Evolutionary conservation across 176 grass and related monocot genomes (phyloP).

Genomic region (Zoysia japonica): DNA sequence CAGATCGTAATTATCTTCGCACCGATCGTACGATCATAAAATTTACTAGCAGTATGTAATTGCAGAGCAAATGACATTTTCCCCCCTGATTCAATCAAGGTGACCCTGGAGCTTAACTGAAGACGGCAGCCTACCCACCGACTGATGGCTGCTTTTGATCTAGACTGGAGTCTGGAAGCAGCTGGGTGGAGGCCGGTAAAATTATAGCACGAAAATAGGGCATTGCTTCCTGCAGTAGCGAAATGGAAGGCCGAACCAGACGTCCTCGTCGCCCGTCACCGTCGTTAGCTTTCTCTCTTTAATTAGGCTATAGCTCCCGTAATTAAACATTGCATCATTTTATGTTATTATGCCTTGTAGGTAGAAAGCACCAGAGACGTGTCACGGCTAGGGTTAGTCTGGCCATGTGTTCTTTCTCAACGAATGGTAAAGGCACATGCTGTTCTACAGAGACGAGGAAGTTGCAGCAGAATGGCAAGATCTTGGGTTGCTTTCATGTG

Average conservation of each 20-base stretch:
- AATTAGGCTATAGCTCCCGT: background rate
- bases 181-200: constrained; percentile 12
- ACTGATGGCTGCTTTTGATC: background rate
- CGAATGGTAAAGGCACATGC: background rate
- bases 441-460: background rate
- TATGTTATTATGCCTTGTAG: background rate
- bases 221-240: constrained; percentile 13
- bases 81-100: background rate
- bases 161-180: background rate
- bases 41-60: too few species aligned
- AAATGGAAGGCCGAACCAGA: constrained; percentile 1
- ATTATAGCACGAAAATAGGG: background rate
- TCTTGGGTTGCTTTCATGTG: background rate
- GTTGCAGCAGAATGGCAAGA: background rate
- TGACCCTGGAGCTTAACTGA: constrained; percentile 32
- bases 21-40: background rate
- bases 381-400: background rate
- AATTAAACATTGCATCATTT: background rate
- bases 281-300: background rate
- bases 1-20: background rate
- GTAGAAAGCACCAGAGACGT: constrained; percentile 14
- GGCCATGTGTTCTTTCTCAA: background rate
- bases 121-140: constrained; percentile 29
- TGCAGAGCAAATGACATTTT: background rate
- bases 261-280: background rate